Base-by-base conservation (phyloP, 805 yeast species). In the Nematodospora valgi region DNA sequence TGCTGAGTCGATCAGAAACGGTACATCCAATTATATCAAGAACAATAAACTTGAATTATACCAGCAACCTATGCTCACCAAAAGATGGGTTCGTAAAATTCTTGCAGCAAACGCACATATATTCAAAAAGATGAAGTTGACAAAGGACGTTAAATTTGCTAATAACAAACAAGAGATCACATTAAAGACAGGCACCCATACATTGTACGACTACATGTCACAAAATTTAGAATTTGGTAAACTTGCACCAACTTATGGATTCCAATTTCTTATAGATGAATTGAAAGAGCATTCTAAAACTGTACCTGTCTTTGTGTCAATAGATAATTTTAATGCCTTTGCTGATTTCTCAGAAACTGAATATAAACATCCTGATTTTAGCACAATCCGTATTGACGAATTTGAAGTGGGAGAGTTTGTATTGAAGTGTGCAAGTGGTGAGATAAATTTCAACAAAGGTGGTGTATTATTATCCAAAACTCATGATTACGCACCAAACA, bases 11-110 rank as follows among this genome's bases (percentile, higher is more conserved):
- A 66, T 86, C 15, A 64, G 78, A n/a, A 78, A 84, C 45, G 97
- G 96, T 35, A 64, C 84, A 16, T 71, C 67, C 36, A 94, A 85
- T 56, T 85, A 78, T 51, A 68, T 73, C 41, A 73, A 57, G 43
- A 82, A 80, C 56, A 58, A 64, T 18, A 59, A 61, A 27, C 52
- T 72, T 19, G 56, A 61, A 15, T 46, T 65, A 27, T 83, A 79
- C 56, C 82, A 77, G 32, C 96, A 88, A 60, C 95, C 91, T 39
- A 82, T 83, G 91, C 75, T 68, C 51, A 62, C 83, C 33, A 77
- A 78, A 50, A 69, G 72, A 31, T 70, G 86, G 54, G 52, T 86
- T 41, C 63, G 66, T 41, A 78, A 76, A 44, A 40, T 62, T 38
- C 54, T 64, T 20, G 46, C 48, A 8, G 62, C 64, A 29, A 68